A percentile compares a stretch with the other conserved stretches of the same genome.
phyloP scores from a whole-genome alignment of 495 filamentous ascomycete species.

The Penicillium coprophilum region DNA sequence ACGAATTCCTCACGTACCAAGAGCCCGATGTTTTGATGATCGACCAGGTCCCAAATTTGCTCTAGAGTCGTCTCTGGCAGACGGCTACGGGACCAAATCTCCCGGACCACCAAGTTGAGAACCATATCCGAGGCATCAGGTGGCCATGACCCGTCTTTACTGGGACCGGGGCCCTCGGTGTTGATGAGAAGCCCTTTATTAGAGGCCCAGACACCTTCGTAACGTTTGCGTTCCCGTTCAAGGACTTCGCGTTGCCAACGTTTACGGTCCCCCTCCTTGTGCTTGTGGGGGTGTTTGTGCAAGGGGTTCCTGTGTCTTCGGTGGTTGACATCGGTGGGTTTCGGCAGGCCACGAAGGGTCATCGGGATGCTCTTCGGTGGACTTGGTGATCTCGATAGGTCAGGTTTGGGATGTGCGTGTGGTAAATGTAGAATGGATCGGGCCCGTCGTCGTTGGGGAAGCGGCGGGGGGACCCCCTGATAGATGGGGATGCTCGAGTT shows the following conservation, averaged over 20 bases:
- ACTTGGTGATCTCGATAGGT: conserved; percentile 51
- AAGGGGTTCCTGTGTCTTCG: conserved; percentile 49
- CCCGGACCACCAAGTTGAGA: conserved; percentile 74
- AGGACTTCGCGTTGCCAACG: conserved; percentile 81
- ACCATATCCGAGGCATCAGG: conserved; percentile 54
- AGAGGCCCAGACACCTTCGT: conserved; percentile 95
- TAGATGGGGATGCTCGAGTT: conserved; percentile 59
- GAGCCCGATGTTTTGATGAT: conserved; percentile 56
- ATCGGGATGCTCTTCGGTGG: conserved; percentile 62
- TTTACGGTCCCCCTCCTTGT: conserved; percentile 82
- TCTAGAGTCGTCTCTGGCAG: conserved; percentile 66
- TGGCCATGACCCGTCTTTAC: conserved; percentile 23
- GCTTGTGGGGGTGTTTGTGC: conserved; percentile 75
- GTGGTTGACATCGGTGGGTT: conserved; percentile 58
- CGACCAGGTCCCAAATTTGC: conserved; percentile 85
- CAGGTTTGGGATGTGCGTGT: conserved; percentile 34
- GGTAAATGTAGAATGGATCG: conserved; percentile 42
- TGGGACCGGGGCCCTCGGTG: conserved; percentile 8
- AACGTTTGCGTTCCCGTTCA: conserved; percentile 77
- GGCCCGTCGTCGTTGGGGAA: conserved; percentile 49
- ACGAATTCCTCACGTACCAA: conserved; percentile 83
- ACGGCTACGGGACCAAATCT: conserved; percentile 81
- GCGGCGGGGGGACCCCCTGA: conserved; percentile 38
- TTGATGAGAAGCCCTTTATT: conserved; percentile 70
- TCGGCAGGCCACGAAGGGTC: conserved; percentile 67